Evolutionary conservation across 306 rosid genomes (phyloP), one percentile per base, ranked within the genome.

Genomic region (Fragaria vesca): DNA sequence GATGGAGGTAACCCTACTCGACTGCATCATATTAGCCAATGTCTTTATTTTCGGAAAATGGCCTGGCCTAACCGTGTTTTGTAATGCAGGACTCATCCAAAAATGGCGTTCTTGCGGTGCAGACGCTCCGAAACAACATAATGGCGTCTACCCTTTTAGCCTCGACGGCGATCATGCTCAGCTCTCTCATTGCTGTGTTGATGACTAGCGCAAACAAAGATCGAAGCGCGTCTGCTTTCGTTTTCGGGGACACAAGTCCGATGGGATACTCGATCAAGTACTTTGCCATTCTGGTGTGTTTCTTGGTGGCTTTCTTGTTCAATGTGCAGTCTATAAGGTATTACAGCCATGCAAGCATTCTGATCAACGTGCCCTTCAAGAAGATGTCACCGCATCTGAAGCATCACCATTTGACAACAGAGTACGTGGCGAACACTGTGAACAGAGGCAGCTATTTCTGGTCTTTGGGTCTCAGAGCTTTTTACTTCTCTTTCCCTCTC

Each of bases 101-200:
- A 72, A 89, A 87, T 42, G 97, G 99, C 0, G 89, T 93, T 69
- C 91, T 93, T 0, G 92, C 99, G 4, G 97, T 95, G 28, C 99
- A 95, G 47, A 91, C 99, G 6, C 78, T 93, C 18, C 76, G 97
- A 48, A 89, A 91, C 90, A 95, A 91, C 80, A 91, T 95, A 83
- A 95, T 95, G 97, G 97, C 97, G 32, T 95, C 97, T 18, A 90
- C 96, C 66, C 96, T 95, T 20, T 71, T 95, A 81, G 99, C 99
- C 13, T 93, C 97, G 7, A 93, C 95, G 17, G 97, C 97, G 0
- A 95, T 93, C 42, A 93, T 88, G 97, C 82, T 95, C 3, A 83
- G 96, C 80, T 93, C 96, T 7, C 82, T 93, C 3, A 91, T 91
- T 2, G 99, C 97, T 0, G 89, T 95, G 4, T 58, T 93, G 69